A percentile compares a stretch with the other conserved stretches of the same genome.
Evolutionary conservation across 2,329 filamentous ascomycete species (phyloP).

Genomic region (Penicillium verrucosum): DNA sequence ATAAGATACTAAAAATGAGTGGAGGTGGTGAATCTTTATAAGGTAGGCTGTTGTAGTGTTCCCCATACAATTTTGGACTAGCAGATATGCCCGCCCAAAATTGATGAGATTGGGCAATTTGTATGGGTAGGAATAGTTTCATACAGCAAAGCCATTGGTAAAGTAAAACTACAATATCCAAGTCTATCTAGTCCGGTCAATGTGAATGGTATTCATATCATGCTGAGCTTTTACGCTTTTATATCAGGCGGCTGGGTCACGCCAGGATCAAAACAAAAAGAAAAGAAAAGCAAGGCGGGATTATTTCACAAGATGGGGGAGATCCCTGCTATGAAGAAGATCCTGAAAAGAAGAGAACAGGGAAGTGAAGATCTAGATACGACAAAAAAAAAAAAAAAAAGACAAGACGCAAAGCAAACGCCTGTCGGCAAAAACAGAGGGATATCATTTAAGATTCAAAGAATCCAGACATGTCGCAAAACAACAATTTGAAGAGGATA

Average conservation of each 20-base stretch:
- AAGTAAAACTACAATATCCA: too few relatives aligned
- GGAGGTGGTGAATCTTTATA: too few relatives aligned
- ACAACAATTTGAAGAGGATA: constrained; percentile 6
- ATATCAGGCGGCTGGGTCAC: constrained; percentile 2
- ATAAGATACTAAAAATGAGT: too few relatives aligned
- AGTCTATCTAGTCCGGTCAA: background rate
- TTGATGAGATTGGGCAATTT: too few relatives aligned
- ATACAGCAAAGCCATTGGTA: too few relatives aligned
- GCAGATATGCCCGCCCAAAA: too few relatives aligned
- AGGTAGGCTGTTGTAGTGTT: too few relatives aligned
- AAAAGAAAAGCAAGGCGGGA: constrained; percentile 4
- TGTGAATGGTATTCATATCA: constrained; percentile 21
- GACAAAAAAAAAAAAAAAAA: constrained; percentile 11
- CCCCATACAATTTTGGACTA: too few relatives aligned
- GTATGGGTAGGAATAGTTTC: too few relatives aligned
- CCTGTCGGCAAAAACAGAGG: constrained; percentile 25
- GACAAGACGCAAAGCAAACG: constrained; percentile 9
- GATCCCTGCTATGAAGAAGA: constrained; percentile 3
- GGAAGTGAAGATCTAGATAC: constrained; percentile 2
- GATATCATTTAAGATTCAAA: constrained; percentile 31
- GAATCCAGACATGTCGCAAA: constrained; percentile 21
- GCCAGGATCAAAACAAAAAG: constrained; percentile 3
- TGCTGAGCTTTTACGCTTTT: constrained; percentile 26
- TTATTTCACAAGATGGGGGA: background rate
- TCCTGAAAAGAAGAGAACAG: constrained; percentile 9